Percentiles rank a stretch among this genome's conserved stretches.
phyloP scores from a whole-genome alignment of 345 rosid genomes.

The Populus alba region DNA sequence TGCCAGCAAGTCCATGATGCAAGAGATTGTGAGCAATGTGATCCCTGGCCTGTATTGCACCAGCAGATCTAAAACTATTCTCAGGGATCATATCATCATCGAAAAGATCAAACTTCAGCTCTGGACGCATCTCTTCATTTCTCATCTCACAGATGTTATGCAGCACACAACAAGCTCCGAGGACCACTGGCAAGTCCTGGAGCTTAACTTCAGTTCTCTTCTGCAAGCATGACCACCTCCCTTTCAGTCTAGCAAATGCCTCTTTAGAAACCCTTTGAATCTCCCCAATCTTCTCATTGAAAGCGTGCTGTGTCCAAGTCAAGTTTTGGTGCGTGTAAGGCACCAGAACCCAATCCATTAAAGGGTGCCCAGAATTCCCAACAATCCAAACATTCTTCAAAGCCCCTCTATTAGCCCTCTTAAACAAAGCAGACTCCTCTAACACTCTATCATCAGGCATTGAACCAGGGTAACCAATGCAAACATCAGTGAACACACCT shows the following conservation, averaged over 20 bases:
- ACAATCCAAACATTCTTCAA: constrained; percentile 60
- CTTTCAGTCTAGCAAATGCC: constrained; percentile 59
- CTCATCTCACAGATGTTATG: constrained; percentile 82
- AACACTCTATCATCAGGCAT: constrained; percentile 71
- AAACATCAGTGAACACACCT: constrained; percentile 71
- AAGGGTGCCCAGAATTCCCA: constrained; percentile 59
- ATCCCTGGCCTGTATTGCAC: constrained; percentile 56
- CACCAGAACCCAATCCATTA: constrained; percentile 73
- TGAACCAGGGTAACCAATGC: constrained; percentile 87
- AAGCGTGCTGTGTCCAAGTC: constrained; percentile 81
- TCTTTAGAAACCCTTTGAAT: constrained; percentile 41
- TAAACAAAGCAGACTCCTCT: constrained; percentile 60
- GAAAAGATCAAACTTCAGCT: constrained; percentile 40
- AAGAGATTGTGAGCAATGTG: constrained; percentile 68
- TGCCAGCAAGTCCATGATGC: constrained; percentile 65
- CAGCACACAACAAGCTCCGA: constrained; percentile 81
- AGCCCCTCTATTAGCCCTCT: constrained; percentile 54
- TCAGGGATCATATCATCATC: constrained; percentile 72
- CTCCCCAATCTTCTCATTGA: constrained; percentile 55
- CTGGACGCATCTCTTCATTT: constrained; percentile 52
- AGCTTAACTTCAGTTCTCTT: constrained; percentile 79
- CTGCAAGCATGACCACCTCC: constrained; percentile 77
- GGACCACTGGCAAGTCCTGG: constrained; percentile 70
- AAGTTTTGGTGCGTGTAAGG: constrained; percentile 64
- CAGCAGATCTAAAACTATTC: constrained; percentile 43